Evolutionary conservation across 2,329 filamentous ascomycete genomes (phyloP).

Genomic region (Cytospora chrysosperma): DNA sequence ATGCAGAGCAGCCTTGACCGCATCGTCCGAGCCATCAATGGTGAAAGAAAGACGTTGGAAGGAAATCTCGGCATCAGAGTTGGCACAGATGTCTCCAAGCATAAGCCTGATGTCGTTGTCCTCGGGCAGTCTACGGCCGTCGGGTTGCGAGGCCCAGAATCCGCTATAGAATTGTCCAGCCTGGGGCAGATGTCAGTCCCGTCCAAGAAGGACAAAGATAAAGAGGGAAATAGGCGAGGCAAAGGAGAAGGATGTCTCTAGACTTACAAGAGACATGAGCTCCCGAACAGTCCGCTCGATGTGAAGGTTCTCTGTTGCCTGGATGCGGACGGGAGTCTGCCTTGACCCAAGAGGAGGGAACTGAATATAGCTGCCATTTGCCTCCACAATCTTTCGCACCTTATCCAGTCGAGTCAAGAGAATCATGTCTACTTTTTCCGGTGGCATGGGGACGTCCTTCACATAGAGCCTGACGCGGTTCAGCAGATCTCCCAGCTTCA

Average conservation of each 20-base stretch:
- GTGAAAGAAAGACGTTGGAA: slow-evolving; percentile 95
- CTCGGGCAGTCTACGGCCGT: slow-evolving; percentile 60
- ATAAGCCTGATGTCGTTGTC: slow-evolving; percentile 81
- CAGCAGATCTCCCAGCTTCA: slow-evolving; percentile 84
- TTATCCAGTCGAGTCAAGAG: slow-evolving; percentile 89
- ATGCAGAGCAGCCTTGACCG: slow-evolving; percentile 91
- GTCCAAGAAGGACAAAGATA: slow-evolving; percentile 2
- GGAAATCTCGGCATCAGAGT: slow-evolving; percentile 89
- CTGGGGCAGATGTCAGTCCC: slow-evolving; percentile 43
- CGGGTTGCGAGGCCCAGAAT: slow-evolving; percentile 86
- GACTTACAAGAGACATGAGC: slow-evolving; percentile 84
- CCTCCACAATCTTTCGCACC: slow-evolving; percentile 95
- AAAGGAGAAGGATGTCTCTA: background rate
- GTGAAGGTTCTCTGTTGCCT: slow-evolving; percentile 89
- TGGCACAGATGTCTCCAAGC: slow-evolving; percentile 92
- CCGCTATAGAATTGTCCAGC: slow-evolving; percentile 97
- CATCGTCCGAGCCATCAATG: slow-evolving; percentile 92
- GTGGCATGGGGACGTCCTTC: slow-evolving; percentile 87
- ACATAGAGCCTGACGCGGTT: slow-evolving; percentile 78
- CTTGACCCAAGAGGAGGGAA: slow-evolving; percentile 86
- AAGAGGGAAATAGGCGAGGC: too few species aligned
- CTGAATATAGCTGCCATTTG: slow-evolving; percentile 91
- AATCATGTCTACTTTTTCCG: slow-evolving; percentile 93
- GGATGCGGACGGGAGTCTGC: slow-evolving; percentile 81
- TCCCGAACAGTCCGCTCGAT: slow-evolving; percentile 94